phyloP scores from a whole-genome alignment of 2,329 filamentous ascomycete species.

The Stagonosporopsis tanaceti region DNA sequence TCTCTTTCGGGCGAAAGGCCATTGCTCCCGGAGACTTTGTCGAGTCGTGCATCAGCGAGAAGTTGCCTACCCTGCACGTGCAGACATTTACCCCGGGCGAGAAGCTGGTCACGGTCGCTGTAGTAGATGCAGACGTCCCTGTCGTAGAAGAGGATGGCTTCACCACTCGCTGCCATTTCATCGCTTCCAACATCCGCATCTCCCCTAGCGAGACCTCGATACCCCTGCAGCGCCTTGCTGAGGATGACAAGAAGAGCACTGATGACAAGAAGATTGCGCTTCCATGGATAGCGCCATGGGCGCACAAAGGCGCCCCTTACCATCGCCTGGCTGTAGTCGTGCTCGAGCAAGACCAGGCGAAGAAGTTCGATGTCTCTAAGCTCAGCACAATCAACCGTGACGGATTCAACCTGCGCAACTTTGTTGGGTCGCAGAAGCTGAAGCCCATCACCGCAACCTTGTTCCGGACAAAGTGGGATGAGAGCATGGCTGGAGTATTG shows the following conservation, averaged over 20 bases:
- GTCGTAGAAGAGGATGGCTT: slow-evolving; percentile 78
- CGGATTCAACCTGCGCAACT: slow-evolving; percentile 76
- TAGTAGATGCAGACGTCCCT: slow-evolving; percentile 91
- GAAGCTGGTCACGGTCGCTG: slow-evolving; percentile 82
- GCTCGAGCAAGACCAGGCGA: slow-evolving; percentile 75
- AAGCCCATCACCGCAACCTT: slow-evolving; percentile 82
- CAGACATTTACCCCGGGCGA: slow-evolving; percentile 85
- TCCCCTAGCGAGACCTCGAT: slow-evolving; percentile 59
- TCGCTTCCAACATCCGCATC: slow-evolving; percentile 77
- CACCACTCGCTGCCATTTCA: slow-evolving; percentile 82
- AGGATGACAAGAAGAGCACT: slow-evolving; percentile 56
- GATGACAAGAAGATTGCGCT: slow-evolving; percentile 67
- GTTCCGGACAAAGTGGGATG: slow-evolving; percentile 91
- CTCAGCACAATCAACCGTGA: slow-evolving; percentile 78
- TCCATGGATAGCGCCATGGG: slow-evolving; percentile 85
- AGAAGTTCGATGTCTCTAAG: slow-evolving; percentile 57
- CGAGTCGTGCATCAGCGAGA: slow-evolving; percentile 75
- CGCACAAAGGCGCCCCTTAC: slow-evolving; percentile 89
- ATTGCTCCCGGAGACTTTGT: slow-evolving; percentile 81
- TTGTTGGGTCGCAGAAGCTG: slow-evolving; percentile 74
- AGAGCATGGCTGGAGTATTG: slow-evolving; percentile 88
- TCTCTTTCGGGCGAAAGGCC: slow-evolving; percentile 77
- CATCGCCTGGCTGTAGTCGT: slow-evolving; percentile 87
- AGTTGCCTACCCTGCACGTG: slow-evolving; percentile 76
- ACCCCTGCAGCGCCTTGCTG: slow-evolving; percentile 41